Evolutionary conservation across 176 grass and related monocot genomes (phyloP).

Genomic region (Rhynchospora tenuis): DNA sequence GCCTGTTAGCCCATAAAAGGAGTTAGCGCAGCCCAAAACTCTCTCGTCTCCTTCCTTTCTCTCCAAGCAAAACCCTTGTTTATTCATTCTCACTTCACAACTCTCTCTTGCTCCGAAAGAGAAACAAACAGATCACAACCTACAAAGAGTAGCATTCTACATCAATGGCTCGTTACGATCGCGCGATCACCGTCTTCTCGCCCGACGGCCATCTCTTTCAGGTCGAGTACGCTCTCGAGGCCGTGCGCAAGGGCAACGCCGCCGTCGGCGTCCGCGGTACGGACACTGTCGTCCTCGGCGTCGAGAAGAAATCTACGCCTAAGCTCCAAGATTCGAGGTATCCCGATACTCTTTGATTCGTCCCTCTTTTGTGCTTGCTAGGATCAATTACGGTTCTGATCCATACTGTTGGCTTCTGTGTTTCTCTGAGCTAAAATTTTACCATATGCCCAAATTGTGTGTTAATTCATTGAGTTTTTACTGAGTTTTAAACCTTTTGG

Average conservation of each 20-base stretch:
- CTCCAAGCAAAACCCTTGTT: slow-evolving; percentile 24
- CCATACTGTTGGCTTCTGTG: neutral
- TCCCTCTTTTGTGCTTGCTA: neutral
- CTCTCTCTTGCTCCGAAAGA: slow-evolving; percentile 1
- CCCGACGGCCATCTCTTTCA: slow-evolving; percentile 99
- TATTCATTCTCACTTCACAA: neutral
- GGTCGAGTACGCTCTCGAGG: slow-evolving; percentile 99
- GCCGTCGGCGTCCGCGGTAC: slow-evolving; percentile 90
- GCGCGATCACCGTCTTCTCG: slow-evolving; percentile 99
- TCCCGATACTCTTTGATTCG: neutral
- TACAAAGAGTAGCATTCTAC: neutral
- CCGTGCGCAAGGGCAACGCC: slow-evolving; percentile 97
- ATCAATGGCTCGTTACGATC: slow-evolving; percentile 93
- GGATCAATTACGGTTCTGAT: slow-evolving; percentile 12
- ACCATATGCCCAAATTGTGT: neutral
- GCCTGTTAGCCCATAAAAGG: neutral
- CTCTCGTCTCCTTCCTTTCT: slow-evolving; percentile 25
- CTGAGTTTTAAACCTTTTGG: neutral
- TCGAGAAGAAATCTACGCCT: slow-evolving; percentile 99
- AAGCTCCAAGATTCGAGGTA: slow-evolving; percentile 98
- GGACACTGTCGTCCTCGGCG: slow-evolving; percentile 95
- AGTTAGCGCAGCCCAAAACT: neutral
- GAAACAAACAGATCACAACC: slow-evolving; percentile 34
- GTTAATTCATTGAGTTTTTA: neutral
- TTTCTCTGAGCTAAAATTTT: neutral